These are phyloP conservation scores for sorghum (Sorghum bicolor) DNA, from an alignment of 176 grass and related monocot species.

Conservation along the genomic window DNA sequence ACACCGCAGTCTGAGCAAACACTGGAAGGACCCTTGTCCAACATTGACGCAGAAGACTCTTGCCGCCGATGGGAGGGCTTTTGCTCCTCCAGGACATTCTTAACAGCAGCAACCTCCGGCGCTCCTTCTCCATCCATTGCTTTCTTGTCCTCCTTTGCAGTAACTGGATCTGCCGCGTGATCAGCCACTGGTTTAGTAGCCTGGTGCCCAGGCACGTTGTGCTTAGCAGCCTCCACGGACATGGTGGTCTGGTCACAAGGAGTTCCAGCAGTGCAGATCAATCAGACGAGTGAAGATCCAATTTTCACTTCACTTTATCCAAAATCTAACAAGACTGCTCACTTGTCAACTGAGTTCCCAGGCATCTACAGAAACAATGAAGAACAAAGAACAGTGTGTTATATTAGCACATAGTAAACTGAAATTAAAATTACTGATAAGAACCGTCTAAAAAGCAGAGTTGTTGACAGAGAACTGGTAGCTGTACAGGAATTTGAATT, in stretches of 20 bases:
- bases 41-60: slow-evolving; percentile 32
- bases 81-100: slow-evolving; percentile 25
- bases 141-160: neutral
- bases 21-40: slow-evolving; percentile 51
- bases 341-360: neutral
- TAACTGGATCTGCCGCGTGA: neutral
- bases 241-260: slow-evolving; percentile 6
- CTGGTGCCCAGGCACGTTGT: slow-evolving; percentile 13
- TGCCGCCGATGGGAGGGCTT: slow-evolving; percentile 37
- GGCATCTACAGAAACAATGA: slow-evolving; percentile 13
- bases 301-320: neutral
- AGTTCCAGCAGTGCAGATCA: neutral
- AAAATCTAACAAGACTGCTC: neutral
- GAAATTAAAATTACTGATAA: neutral
- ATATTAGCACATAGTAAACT: neutral
- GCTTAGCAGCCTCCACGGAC: slow-evolving; percentile 25
- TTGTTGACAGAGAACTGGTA: neutral
- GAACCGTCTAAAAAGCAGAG: neutral
- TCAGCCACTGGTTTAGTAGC: neutral
- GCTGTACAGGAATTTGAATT: neutral
- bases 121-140: neutral
- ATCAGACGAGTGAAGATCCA: neutral
- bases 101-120: neutral
- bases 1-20: slow-evolving; percentile 30
- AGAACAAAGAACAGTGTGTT: neutral